These are phyloP conservation scores for Colletotrichum lindemuthianum DNA, from an alignment of 2,329 filamentous ascomycete species.

Conservation along the genomic window DNA sequence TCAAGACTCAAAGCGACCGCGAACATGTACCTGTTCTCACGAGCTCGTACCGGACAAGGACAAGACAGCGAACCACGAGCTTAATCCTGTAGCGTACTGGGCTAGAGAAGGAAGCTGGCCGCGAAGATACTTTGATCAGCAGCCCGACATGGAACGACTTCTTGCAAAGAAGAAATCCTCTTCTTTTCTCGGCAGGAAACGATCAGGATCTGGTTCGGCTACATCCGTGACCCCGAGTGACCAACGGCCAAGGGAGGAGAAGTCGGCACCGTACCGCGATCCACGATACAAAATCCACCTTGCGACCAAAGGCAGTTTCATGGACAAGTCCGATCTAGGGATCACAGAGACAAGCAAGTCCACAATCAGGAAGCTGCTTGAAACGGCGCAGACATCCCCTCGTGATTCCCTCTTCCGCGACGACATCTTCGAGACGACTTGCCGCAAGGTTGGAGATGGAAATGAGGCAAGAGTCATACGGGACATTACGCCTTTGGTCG, in stretches of 20 bases:
- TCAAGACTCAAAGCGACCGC: background rate
- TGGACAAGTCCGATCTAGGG: slow-evolving; percentile 46
- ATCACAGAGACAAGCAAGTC: slow-evolving; percentile 45
- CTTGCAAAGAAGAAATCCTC: slow-evolving; percentile 6
- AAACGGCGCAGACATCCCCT: slow-evolving; percentile 44
- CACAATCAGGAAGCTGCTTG: slow-evolving; percentile 44
- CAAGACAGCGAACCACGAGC: background rate
- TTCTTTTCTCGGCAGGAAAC: background rate
- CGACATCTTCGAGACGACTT: slow-evolving; percentile 49
- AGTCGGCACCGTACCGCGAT: slow-evolving; percentile 49
- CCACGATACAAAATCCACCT: slow-evolving; percentile 49
- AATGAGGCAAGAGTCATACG: slow-evolving; percentile 52
- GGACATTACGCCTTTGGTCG: slow-evolving; percentile 49
- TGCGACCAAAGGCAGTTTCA: slow-evolving; percentile 51
- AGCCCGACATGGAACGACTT: background rate
- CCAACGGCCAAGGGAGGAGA: slow-evolving; percentile 50
- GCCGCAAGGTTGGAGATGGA: slow-evolving; percentile 42
- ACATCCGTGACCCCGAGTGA: slow-evolving; percentile 46
- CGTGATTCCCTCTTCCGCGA: slow-evolving; percentile 49
- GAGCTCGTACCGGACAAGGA: background rate
- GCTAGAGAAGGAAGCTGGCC: slow-evolving; percentile 9
- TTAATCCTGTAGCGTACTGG: background rate
- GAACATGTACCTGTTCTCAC: background rate
- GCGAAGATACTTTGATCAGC: background rate
- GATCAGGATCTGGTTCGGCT: slow-evolving; percentile 8